Base-by-base conservation (phyloP, 2,329 filamentous ascomycete genomes). In the Ophiocordyceps camponoti-saundersi region DNA sequence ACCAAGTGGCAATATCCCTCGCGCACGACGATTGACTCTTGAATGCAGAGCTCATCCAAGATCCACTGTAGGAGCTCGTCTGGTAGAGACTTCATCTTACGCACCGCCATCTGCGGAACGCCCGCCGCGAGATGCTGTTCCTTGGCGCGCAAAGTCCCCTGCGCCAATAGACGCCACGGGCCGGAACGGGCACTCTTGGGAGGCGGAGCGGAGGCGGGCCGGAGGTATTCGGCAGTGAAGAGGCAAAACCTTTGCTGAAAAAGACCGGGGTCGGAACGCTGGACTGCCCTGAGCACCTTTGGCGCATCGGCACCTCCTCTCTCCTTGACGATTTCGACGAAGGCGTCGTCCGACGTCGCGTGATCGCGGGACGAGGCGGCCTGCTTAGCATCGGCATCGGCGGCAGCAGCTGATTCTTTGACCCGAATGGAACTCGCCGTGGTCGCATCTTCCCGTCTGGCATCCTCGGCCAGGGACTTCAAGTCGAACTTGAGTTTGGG, bases 21-120 rank as follows among this genome's bases (percentile, higher is more conserved):
- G 45, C 77, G 71, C 41, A 85, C 58, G 42, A 75, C 67, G 41
- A 69, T 64, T 30, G 72, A 71, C 40, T 65, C 61, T 53, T 84
- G 78, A 2, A 65, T 57, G 47, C 72, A 75, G 21, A 80, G 64
- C 62, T 80, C 72, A 45, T 74, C 63, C 6, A 83, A 56, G 3
- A 86, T 65, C 83, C 84, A 89, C 16, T 71, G 55, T 45, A 85
- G 70, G 1, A 87, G 56, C 47, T 81, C 72, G 49, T 85, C 75
- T 0, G 82, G 77, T 13, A 87, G 57, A 10, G 51, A 52, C 13
- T 54, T 53, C 1, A 48, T 52, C 43, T 57, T 57, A 6, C 44
- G 46, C 4, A 64, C 45, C 15, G 80, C 64, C 42, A 75, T 70
- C 47, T 75, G 70, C 1, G 79, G 69, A 48, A 82, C 63, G 2